Conservation (phyloP, 2,329 filamentous ascomycete species). For the Penicillium sp. region DNA sequence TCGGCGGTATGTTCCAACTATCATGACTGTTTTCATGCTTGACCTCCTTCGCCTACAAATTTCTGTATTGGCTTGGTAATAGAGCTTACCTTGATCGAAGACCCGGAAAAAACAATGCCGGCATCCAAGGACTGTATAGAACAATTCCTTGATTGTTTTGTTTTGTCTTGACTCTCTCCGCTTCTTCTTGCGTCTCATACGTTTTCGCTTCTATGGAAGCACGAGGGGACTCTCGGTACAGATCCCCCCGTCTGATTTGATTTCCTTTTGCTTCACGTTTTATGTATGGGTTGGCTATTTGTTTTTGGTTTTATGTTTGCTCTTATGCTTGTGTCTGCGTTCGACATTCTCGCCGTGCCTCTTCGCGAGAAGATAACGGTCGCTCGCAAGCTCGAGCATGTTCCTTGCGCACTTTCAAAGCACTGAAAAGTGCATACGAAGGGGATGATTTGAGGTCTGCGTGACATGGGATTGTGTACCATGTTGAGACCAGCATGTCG, state of each 20-base stretch:
- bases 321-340: slow-evolving; percentile 5
- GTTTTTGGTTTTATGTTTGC: slow-evolving; percentile 39
- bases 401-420: not conserved
- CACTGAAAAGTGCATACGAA: not conserved
- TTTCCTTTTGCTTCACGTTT: slow-evolving; percentile 15
- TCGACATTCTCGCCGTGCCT: slow-evolving; percentile 1
- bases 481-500: not conserved
- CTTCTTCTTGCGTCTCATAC: slow-evolving; percentile 11
- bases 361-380: not conserved
- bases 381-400: not conserved
- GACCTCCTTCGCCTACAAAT: slow-evolving; percentile 23
- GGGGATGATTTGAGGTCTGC: not conserved
- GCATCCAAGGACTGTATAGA: slow-evolving; percentile 20
- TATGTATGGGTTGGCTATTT: slow-evolving; percentile 18
- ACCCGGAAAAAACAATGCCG: slow-evolving; percentile 1
- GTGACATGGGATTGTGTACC: not conserved
- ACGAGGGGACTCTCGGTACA: slow-evolving; percentile 3
- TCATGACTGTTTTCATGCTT: slow-evolving; percentile 16
- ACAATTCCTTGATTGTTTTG: slow-evolving; percentile 3
- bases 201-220: not conserved
- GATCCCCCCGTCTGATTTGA: slow-evolving; percentile 3
- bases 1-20: not conserved
- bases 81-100: slow-evolving; percentile 18
- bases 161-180: not conserved
- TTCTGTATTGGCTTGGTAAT: slow-evolving; percentile 15